These are phyloP conservation scores for Phaffia tasmanica DNA, from an alignment of 768 basidiomycete genomes.

Conservation along the genomic window DNA sequence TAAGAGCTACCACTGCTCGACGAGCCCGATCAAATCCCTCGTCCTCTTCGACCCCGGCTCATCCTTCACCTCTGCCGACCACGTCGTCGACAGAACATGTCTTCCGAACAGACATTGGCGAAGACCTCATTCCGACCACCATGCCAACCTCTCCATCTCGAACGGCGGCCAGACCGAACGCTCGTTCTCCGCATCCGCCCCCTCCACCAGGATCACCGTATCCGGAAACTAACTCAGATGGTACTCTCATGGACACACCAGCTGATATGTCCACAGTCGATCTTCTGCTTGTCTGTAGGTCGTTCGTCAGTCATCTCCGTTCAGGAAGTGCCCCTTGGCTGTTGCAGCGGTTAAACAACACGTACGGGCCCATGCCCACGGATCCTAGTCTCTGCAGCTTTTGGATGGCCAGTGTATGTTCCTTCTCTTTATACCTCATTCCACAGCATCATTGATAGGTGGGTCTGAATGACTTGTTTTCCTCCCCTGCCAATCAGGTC, in stretches of 20 bases:
- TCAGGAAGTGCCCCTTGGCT: slow-evolving; percentile 84
- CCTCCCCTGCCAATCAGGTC: slow-evolving; percentile 38
- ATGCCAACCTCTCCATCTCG: not conserved
- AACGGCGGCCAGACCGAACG: not conserved
- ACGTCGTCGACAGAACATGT: no score
- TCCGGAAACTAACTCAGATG: not conserved
- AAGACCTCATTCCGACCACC: not conserved
- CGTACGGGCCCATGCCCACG: slow-evolving; percentile 63
- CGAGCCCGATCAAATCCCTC: not conserved
- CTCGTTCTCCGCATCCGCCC: slow-evolving; percentile 1
- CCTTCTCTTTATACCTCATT: not conserved
- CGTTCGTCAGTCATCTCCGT: slow-evolving; percentile 52
- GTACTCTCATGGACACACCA: slow-evolving; percentile 2
- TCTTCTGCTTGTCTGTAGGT: slow-evolving; percentile 50
- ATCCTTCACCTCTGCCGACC: no score
- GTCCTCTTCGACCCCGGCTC: no score
- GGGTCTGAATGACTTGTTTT: not conserved
- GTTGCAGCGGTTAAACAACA: slow-evolving; percentile 67
- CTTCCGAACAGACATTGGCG: not conserved
- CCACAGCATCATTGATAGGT: not conserved
- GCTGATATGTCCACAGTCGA: slow-evolving; percentile 45
- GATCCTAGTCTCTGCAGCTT: slow-evolving; percentile 66
- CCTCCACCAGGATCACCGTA: slow-evolving; percentile 4
- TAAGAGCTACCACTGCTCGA: slow-evolving; percentile 6
- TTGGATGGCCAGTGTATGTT: slow-evolving; percentile 70